Percentiles rank a stretch among this genome's conserved stretches.
Evolutionary conservation across 352 stramenopile genomes (phyloP).

Genomic region (Thraustotheca clavata): DNA sequence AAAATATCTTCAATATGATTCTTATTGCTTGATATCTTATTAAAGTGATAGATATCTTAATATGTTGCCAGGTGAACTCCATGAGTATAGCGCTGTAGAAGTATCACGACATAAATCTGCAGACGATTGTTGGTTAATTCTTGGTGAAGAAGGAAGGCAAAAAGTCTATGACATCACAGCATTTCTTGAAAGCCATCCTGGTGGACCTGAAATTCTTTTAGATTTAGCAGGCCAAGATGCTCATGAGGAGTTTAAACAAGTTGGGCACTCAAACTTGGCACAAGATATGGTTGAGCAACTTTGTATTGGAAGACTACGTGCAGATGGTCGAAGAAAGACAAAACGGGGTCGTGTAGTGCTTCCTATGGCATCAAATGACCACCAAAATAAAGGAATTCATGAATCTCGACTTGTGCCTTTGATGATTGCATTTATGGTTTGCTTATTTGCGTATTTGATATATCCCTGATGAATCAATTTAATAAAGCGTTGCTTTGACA

Average conservation of each 20-base stretch:
- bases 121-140: slow-evolving; percentile 83
- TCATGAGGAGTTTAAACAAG: slow-evolving; percentile 94
- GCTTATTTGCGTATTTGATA: slow-evolving; percentile 24
- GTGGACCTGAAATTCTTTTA: slow-evolving; percentile 96
- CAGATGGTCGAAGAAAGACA: slow-evolving; percentile 34
- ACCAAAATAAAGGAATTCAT: slow-evolving; percentile 18
- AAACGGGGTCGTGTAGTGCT: slow-evolving; percentile 4
- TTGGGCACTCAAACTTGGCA: slow-evolving; percentile 96
- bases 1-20: slow-evolving; percentile 6
- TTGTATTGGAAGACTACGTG: slow-evolving; percentile 86
- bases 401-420: slow-evolving; percentile 25
- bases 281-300: slow-evolving; percentile 90
- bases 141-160: slow-evolving; percentile 50
- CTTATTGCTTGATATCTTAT: background rate
- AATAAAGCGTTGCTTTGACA: too few relatives aligned
- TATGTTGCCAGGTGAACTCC: slow-evolving; percentile 10
- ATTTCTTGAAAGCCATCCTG: slow-evolving; percentile 98
- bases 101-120: slow-evolving; percentile 79
- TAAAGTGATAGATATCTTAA: background rate
- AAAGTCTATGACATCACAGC: slow-evolving; percentile 97
- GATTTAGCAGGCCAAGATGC: slow-evolving; percentile 90
- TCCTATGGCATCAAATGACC: slow-evolving; percentile 8
- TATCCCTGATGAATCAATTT: too few relatives aligned
- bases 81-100: slow-evolving; percentile 90
- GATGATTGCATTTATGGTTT: slow-evolving; percentile 30